These are phyloP conservation scores for Clausena lansium DNA, from an alignment of 345 rosid genomes.

Conservation along the genomic window DNA sequence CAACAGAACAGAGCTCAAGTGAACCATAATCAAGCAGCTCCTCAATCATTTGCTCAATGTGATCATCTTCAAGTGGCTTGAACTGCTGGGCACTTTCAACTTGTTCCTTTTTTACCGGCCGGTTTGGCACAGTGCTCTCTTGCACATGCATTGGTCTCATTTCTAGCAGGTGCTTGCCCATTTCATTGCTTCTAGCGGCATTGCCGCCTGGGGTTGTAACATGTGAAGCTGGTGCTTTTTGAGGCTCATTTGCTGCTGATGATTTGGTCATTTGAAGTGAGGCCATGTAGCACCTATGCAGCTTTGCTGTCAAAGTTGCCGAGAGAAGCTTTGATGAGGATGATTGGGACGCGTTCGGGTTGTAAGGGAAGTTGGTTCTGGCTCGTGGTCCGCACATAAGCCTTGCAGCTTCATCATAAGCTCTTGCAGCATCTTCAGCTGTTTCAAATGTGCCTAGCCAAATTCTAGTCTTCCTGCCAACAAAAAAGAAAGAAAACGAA, in stretches of 20 bases:
- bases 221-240: constrained; percentile 23
- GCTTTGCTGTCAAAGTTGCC: constrained; percentile 83
- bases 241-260: constrained; percentile 35
- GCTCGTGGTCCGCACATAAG: constrained; percentile 96
- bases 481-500: constrained; percentile 4
- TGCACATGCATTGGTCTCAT: constrained; percentile 34
- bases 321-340: constrained; percentile 86
- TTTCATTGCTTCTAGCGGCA: constrained; percentile 23
- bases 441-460: constrained; percentile 98
- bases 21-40: constrained; percentile 86
- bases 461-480: constrained; percentile 84
- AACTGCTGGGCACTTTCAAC: constrained; percentile 29
- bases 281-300: constrained; percentile 93
- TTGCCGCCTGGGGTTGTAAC: constrained; percentile 22
- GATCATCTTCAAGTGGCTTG: constrained; percentile 78
- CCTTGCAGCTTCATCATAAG: constrained; percentile 97
- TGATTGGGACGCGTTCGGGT: constrained; percentile 63
- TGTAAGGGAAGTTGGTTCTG: constrained; percentile 88
- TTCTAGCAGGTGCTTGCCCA: constrained; percentile 22
- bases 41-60: constrained; percentile 95
- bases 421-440: constrained; percentile 94
- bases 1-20: constrained; percentile 66
- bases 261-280: constrained; percentile 81
- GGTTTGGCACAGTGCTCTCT: constrained; percentile 35
- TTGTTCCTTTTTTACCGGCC: constrained; percentile 43